Evolutionary conservation across 2,329 filamentous ascomycete genomes (phyloP), one percentile per base, ranked within the genome.

Genomic region (Pyricularia sp.): DNA sequence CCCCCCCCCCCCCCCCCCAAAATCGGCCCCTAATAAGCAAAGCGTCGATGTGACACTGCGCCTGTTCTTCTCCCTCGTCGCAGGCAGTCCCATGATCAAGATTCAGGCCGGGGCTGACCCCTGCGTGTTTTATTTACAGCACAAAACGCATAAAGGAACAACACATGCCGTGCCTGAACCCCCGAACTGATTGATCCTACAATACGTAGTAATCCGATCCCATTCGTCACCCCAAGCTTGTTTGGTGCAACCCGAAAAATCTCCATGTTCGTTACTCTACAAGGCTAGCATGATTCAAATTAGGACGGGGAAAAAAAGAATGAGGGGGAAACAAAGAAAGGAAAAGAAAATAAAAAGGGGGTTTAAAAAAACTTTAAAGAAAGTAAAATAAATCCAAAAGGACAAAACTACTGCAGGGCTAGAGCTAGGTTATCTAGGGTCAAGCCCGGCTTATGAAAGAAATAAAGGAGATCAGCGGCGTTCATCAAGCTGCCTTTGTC

Each of bases 11-110:
- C n/a, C n/a, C n/a, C 23, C 4, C 9, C n/a, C 25, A 1, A 61
- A 12, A 25, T 12, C n/a, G n/a, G 25, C 25, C 25, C 23, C 58
- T n/a, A 7, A 61, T 26, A 12, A 26, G 25, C 9, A 12, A 61
- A 58, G 50, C 50, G 50, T 58, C 25, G n/a, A 61, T 61, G 58
- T 61, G n/a, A 61, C 58, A 61, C 64, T 66, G 64, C 64, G 12
- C 50, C 20, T 58, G 20, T 25, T 26, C 23, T 61, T 25, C 58
- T 26, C 23, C 58, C n/a, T 61, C 25, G 58, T 61, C 23, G 23
- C 58, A 61, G 58, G 58, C n/a, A 26, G 25, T 61, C 58, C 58
- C 58, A 25, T 61, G 23, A 61, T 61, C 58, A 61, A 23, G 58
- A 61, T 61, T 61, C n/a, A 25, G n/a, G n/a, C 58, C 58, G 58